Evolutionary conservation across 2,329 filamentous ascomycete species (phyloP).

Genomic region (Purpureocillium takamizusanense): DNA sequence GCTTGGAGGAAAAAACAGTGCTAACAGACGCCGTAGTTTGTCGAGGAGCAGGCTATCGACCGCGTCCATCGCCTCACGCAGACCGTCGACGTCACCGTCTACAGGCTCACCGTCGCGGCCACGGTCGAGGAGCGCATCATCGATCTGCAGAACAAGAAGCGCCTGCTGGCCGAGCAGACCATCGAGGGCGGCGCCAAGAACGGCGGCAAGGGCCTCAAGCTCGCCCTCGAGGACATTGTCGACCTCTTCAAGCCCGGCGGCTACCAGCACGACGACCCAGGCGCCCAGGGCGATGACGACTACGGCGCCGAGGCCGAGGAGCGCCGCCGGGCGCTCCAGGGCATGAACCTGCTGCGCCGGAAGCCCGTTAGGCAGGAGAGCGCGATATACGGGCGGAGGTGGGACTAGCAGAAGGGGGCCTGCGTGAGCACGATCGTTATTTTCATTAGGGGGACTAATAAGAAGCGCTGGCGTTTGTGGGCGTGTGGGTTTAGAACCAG

Average conservation of each 20-base stretch:
- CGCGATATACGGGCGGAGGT: constrained; percentile 31
- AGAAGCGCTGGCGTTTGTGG: too few species aligned
- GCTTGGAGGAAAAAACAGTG: too few species aligned
- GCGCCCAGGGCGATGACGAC: constrained; percentile 12
- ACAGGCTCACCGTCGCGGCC: constrained; percentile 79
- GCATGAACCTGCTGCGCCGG: constrained; percentile 14
- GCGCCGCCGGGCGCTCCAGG: constrained; percentile 11
- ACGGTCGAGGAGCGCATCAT: constrained; percentile 92
- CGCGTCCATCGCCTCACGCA: constrained; percentile 97
- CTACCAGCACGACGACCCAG: constrained; percentile 28
- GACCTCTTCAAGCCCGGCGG: constrained; percentile 70
- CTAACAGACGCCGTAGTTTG: constrained; percentile 51
- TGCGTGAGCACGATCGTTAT: too few species aligned
- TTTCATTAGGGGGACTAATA: too few species aligned
- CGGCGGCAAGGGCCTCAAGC: constrained; percentile 54
- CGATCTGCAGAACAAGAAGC: constrained; percentile 90
- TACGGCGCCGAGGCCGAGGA: constrained; percentile 9
- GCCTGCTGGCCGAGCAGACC: constrained; percentile 80
- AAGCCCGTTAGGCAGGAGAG: constrained; percentile 24
- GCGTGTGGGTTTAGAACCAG: too few species aligned
- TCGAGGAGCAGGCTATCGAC: constrained; percentile 98
- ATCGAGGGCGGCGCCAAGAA: constrained; percentile 76
- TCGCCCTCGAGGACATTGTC: constrained; percentile 89
- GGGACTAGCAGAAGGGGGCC: constrained; percentile 16
- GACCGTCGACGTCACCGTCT: constrained; percentile 88